phyloP scores from a whole-genome alignment of 495 filamentous ascomycete genomes.

The Amphirosellinia nigrospora region DNA sequence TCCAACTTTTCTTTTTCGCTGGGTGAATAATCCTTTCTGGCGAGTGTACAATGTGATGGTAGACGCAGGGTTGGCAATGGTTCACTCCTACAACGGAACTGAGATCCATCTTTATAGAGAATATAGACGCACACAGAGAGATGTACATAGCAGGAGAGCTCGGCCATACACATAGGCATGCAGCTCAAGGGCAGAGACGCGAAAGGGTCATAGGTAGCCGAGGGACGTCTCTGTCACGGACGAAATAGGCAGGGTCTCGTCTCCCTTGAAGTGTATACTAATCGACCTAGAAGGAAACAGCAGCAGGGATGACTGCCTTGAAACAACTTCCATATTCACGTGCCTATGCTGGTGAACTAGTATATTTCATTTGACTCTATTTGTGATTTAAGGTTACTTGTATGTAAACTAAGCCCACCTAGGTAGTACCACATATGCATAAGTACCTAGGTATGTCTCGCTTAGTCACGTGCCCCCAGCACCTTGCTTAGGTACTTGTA shows the following conservation, averaged over 20 bases:
- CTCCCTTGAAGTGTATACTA: background rate
- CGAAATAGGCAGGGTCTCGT: background rate
- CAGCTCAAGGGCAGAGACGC: background rate
- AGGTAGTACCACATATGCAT: too few species aligned
- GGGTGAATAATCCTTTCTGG: conserved; percentile 1
- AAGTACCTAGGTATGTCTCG: too few species aligned
- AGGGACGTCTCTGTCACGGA: background rate
- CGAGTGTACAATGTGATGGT: conserved; percentile 6
- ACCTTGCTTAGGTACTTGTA: background rate
- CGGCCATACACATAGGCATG: background rate
- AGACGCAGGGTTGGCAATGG: conserved; percentile 2
- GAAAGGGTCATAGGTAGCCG: background rate
- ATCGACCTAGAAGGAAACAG: background rate
- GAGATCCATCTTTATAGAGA: background rate
- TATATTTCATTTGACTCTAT: too few species aligned
- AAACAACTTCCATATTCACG: background rate
- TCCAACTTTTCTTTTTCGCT: background rate
- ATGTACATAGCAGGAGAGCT: conserved; percentile 16
- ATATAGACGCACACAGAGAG: conserved; percentile 3
- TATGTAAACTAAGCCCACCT: too few species aligned
- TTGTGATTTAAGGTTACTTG: too few species aligned
- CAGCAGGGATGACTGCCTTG: background rate
- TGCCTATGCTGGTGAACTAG: background rate
- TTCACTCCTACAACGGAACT: background rate
- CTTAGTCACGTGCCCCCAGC: background rate